Evolutionary conservation across 2,329 filamentous ascomycete genomes (phyloP), one percentile per base, ranked within the genome.

Genomic region (Diaporthe vexans): DNA sequence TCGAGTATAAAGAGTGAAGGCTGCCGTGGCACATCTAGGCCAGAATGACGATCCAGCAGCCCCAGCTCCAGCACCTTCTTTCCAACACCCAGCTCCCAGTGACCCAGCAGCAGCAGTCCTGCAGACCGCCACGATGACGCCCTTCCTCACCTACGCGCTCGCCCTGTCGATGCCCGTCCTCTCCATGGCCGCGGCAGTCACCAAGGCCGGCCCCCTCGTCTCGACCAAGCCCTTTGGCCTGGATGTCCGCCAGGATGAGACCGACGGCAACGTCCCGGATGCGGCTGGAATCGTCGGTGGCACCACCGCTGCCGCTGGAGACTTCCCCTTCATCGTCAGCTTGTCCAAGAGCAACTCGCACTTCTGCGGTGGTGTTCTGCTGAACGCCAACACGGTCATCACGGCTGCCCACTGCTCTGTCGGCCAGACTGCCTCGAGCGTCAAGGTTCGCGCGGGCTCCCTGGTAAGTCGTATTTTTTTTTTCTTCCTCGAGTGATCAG

Each of bases 281-380:
- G 0, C n/a, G 46, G 8, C 26, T 3, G 13, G 13, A 1, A 73
- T 73, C 29, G 71, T 73, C 6, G 71, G 71, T 26, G 71, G 71
- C 19, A 73, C 71, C 51, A 67, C 71, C 17, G 71, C 71, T 10
- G 13, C 59, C 35, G 26, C 75, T 29, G 80, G 79, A 33, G 81
- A 82, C 21, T 82, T 82, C 61, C 81, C 81, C 40, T 82, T 77
- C 79, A 81, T 82, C 26, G 81, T 82, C 68, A 77, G 75, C 73
- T 74, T 82, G 57, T 72, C 75, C 51, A 26, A 51, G 56, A 58
- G 52, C 35, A 71, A 65, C 46, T 70, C 74, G 21, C 77, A 80
- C 57, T 79, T 79, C 76, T 82, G 81, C 48, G 81, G 81, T 24
- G 81, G 81, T 26, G 70, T 77, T 19, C 75, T 82, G 71, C 33